These are phyloP conservation scores for Candida tropicalis DNA, from an alignment of 1,139 yeast genomes.

Conservation along the genomic window DNA sequence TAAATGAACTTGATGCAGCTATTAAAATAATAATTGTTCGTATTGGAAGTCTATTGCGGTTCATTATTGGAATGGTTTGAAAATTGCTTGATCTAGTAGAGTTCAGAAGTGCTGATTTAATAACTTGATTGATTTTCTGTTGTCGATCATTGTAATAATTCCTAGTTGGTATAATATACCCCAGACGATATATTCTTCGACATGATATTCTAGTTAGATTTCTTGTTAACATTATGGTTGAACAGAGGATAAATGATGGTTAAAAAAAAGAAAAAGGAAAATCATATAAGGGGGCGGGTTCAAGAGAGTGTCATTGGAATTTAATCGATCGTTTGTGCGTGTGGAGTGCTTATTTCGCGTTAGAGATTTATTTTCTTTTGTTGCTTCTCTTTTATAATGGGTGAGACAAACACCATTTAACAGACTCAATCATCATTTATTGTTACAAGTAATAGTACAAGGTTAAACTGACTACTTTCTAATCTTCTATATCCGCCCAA, in stretches of 20 bases:
- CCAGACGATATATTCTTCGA: background rate
- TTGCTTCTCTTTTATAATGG: background rate
- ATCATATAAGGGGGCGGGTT: background rate
- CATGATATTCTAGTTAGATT: background rate
- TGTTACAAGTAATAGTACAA: background rate
- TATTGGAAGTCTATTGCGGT: slow-evolving; percentile 19
- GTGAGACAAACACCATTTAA: background rate
- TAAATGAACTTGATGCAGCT: slow-evolving; percentile 25
- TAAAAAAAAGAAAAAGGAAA: background rate
- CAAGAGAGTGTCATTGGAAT: background rate
- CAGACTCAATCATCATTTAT: background rate
- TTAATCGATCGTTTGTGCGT: background rate
- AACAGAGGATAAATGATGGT: background rate
- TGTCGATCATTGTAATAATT: background rate
- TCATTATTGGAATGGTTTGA: background rate
- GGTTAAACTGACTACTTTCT: background rate
- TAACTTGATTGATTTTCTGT: slow-evolving; percentile 9
- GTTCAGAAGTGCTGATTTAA: slow-evolving; percentile 6
- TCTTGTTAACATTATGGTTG: background rate
- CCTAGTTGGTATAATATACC: background rate
- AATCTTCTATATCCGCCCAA: slow-evolving; percentile 34
- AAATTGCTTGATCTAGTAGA: slow-evolving; percentile 2
- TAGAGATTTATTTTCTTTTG: too few relatives aligned
- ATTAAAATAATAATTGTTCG: slow-evolving; percentile 26
- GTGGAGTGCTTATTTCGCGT: background rate